These are phyloP conservation scores for Alternaria brassicicola DNA, from an alignment of 2,329 filamentous ascomycete genomes.

Conservation along the genomic window DNA sequence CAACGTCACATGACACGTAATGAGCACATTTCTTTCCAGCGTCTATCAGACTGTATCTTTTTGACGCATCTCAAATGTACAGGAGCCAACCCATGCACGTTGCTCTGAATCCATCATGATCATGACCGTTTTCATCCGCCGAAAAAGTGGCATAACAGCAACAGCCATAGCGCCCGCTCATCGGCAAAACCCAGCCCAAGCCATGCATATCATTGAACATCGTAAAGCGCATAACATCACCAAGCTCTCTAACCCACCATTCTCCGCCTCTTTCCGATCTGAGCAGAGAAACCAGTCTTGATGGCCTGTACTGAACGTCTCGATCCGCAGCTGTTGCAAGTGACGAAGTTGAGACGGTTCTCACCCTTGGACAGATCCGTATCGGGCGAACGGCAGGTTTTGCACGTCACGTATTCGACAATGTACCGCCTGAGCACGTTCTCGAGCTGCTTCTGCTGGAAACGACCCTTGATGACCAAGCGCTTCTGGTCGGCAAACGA, in stretches of 20 bases:
- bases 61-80: background rate
- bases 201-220: slow-evolving; percentile 31
- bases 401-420: slow-evolving; percentile 98
- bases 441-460: slow-evolving; percentile 99
- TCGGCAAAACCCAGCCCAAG: slow-evolving; percentile 26
- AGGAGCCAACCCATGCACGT: background rate
- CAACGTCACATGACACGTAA: background rate
- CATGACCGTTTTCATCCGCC: slow-evolving; percentile 10
- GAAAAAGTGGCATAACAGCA: slow-evolving; percentile 8
- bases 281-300: slow-evolving; percentile 99
- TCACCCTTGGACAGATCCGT: slow-evolving; percentile 91
- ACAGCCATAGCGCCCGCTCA: slow-evolving; percentile 26
- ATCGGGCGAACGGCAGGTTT: slow-evolving; percentile 71
- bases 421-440: slow-evolving; percentile 96
- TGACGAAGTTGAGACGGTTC: slow-evolving; percentile 98
- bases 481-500: slow-evolving; percentile 87
- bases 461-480: slow-evolving; percentile 98
- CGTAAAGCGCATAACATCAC: slow-evolving; percentile 26
- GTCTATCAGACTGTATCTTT: background rate
- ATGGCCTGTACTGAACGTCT: slow-evolving; percentile 92
- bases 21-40: background rate
- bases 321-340: slow-evolving; percentile 74
- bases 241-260: slow-evolving; percentile 71
- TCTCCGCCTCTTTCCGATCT: slow-evolving; percentile 98
- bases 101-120: slow-evolving; percentile 9